phyloP scores from a whole-genome alignment of 139 green algal genomes.

The Asterochloris sp. region DNA sequence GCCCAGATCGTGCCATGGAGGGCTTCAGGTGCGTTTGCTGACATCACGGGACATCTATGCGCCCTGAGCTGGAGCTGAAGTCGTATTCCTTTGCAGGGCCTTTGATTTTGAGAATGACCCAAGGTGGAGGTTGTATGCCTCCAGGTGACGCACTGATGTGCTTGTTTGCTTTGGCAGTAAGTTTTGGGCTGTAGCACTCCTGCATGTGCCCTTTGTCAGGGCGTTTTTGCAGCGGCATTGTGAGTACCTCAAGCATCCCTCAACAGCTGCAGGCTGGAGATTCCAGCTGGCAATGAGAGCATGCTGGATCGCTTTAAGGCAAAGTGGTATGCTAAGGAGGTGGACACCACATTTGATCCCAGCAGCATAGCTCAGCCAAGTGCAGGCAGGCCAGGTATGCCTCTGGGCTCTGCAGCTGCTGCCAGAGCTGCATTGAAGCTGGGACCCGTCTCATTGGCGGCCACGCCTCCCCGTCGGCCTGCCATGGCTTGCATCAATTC shows the following conservation, averaged over 20 bases:
- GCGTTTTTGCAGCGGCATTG: too few relatives aligned
- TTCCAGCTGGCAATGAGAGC: conserved; percentile 18
- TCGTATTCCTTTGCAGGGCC: neutral
- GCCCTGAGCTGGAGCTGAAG: neutral
- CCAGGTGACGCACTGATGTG: too few relatives aligned
- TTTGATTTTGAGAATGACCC: conserved; percentile 24
- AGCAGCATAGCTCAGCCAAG: neutral
- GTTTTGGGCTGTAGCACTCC: too few relatives aligned
- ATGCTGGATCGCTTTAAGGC: conserved; percentile 8
- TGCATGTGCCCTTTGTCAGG: too few relatives aligned
- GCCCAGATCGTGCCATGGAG: too few relatives aligned
- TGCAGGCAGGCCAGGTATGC: neutral
- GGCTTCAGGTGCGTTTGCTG: too few relatives aligned
- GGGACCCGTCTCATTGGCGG: neutral
- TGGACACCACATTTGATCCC: neutral
- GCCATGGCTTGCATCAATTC: neutral
- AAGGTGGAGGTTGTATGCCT: conserved; percentile 2
- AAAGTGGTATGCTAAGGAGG: conserved; percentile 29
- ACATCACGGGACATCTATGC: too few relatives aligned
- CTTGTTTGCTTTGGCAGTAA: too few relatives aligned
- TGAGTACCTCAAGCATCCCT: too few relatives aligned
- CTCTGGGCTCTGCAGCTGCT: neutral
- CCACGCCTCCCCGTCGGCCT: neutral
- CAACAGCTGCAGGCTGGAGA: conserved; percentile 7
- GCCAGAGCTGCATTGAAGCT: neutral